These are phyloP conservation scores for Leccinum truebloodii DNA, from an alignment of 768 basidiomycete genomes.

Conservation along the genomic window DNA sequence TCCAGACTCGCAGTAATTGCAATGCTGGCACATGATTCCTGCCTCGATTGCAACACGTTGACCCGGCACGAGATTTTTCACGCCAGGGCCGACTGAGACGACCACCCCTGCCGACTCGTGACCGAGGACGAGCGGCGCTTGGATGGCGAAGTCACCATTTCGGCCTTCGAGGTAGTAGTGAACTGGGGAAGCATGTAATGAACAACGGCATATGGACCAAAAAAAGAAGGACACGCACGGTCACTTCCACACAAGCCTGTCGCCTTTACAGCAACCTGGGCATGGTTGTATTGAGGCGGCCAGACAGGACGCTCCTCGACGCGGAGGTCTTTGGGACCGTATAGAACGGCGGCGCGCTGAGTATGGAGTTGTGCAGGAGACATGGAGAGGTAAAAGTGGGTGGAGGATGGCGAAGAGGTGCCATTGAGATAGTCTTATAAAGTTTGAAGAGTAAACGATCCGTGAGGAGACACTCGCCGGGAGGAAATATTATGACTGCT, in stretches of 20 bases:
- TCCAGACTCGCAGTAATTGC: conserved; percentile 67
- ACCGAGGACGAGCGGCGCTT: conserved; percentile 85
- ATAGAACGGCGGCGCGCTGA: conserved; percentile 76
- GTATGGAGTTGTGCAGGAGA: conserved; percentile 51
- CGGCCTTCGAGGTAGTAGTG: conserved; percentile 90
- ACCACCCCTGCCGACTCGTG: conserved; percentile 92
- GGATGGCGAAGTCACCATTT: conserved; percentile 90
- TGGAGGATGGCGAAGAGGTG: conserved; percentile 24
- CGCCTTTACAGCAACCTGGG: conserved; percentile 74
- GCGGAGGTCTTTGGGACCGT: conserved; percentile 81
- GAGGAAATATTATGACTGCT: conserved; percentile 26
- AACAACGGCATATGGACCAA: conserved; percentile 3
- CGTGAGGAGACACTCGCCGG: conserved; percentile 24
- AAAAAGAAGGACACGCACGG: conserved; percentile 43
- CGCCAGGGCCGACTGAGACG: conserved; percentile 77
- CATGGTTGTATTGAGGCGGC: conserved; percentile 71
- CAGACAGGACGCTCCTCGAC: conserved; percentile 72
- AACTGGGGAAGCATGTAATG: conserved; percentile 45
- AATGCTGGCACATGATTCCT: conserved; percentile 83
- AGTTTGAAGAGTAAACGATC: conserved; percentile 32
- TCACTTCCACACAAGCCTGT: conserved; percentile 94
- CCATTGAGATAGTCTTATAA: conserved; percentile 36
- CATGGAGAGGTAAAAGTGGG: conserved; percentile 33
- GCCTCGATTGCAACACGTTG: conserved; percentile 94
- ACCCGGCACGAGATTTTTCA: conserved; percentile 63